phyloP scores from a whole-genome alignment of 2,329 filamentous ascomycete genomes.

The Sporothrix pallida region DNA sequence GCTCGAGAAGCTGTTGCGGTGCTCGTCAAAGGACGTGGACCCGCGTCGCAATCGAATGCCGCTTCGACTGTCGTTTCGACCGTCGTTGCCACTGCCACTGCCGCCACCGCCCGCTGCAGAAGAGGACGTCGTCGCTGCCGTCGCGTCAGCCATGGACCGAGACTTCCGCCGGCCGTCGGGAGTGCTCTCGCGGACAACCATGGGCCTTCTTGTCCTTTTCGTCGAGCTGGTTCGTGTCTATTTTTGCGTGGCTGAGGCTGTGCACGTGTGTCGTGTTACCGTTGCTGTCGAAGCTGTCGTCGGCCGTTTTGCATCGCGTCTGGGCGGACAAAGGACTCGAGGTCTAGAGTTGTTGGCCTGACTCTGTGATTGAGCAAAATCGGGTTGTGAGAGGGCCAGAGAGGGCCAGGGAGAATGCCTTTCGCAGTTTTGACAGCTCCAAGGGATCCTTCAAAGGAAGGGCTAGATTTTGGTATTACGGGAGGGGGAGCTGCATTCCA shows the following conservation, averaged over 20 bases:
- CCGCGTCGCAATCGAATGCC: constrained; percentile 28
- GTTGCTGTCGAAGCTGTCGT: constrained; percentile 18
- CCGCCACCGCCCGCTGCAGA: background rate
- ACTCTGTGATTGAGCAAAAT: no score
- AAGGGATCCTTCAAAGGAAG: constrained; percentile 24
- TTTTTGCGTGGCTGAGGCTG: background rate
- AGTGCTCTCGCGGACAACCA: constrained; percentile 16
- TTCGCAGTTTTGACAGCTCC: no score
- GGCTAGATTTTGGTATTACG: background rate
- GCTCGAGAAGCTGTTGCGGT: constrained; percentile 27
- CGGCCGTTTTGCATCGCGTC: background rate
- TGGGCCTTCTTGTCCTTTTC: background rate
- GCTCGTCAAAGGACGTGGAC: constrained; percentile 22
- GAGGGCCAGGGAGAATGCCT: no score
- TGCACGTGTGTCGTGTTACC: background rate
- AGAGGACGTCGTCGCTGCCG: background rate
- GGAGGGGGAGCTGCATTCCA: constrained; percentile 20
- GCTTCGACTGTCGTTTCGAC: no score
- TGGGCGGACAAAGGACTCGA: background rate
- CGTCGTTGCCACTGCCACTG: background rate
- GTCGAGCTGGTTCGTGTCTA: background rate
- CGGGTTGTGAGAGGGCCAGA: no score
- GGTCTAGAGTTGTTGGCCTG: background rate
- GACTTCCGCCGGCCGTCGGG: constrained; percentile 17
- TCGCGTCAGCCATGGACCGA: background rate